Base-by-base conservation (phyloP, 2,329 filamentous ascomycete species). In the Cladosporium sp. region DNA sequence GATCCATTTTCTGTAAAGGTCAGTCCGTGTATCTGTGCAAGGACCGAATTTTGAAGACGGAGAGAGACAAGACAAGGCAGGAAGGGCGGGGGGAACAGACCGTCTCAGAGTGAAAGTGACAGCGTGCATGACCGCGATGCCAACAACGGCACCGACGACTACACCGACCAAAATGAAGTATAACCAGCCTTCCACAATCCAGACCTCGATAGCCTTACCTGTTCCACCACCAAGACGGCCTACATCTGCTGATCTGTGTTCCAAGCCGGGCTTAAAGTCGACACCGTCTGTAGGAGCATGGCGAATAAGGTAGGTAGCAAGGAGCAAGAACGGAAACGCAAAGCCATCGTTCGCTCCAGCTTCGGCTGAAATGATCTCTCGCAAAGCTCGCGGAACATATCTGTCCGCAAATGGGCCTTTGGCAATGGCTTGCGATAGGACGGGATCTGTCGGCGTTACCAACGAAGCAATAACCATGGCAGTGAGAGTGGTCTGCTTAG, bases 341-440 rank as follows among this genome's bases (percentile, higher is more conserved):
- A 90, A 75, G 0, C 89, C 89, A 67, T 95, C 89, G 61, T 95
- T 95, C 1, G 88, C 86, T 2, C 89, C 89, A 0, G 86, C 89
- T 70, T 95, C 89, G 38, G 66, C 69, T 47, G 68, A 67, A 47
- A 70, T 71, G 47, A 71, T 87, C 56, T 85, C 82, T 71, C 93
- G 88, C 42, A 95, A 73, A 22, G 85, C 80, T 54, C 83, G 84
- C 0, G 89, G 88, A 13, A 95, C 83, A 65, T 95, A 91, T 59
- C 88, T 84, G 62, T 95, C 89, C 1, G 89, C 89, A 63, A 95
- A 95, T 58, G 87, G 89, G 17, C 89, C 89, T 71, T 95, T 95
- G 37, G 95, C 88, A 50, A 95, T 92, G 1, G 86, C 86, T 54
- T 91, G 90, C 13, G 86, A 91, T 30, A 95, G 68, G 1, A 95